Conservation (phyloP, 2,329 filamentous ascomycete species). For the Monilinia polystroma region DNA sequence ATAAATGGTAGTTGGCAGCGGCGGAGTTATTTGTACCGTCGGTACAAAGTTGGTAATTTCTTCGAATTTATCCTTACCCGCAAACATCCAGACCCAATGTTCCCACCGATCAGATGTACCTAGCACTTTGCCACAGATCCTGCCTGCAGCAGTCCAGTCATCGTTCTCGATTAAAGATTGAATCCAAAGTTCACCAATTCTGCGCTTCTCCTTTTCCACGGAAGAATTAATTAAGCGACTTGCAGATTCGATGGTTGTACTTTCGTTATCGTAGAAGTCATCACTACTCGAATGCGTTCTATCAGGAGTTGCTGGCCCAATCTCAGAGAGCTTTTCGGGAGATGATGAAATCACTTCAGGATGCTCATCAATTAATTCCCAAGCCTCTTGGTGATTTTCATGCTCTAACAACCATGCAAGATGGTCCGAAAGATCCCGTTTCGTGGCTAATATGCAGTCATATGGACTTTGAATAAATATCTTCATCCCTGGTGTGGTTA, state of each 20-base stretch:
- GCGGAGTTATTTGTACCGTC: conserved; percentile 70
- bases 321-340: conserved; percentile 45
- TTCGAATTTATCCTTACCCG: conserved; percentile 80
- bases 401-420: conserved; percentile 81
- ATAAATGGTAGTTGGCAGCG: conserved; percentile 78
- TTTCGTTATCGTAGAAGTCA: conserved; percentile 74
- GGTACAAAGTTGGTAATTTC: conserved; percentile 87
- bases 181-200: conserved; percentile 92
- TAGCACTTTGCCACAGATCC: conserved; percentile 79
- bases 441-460: conserved; percentile 90
- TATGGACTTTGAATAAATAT: conserved; percentile 97
- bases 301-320: conserved; percentile 45
- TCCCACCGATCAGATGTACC: conserved; percentile 82
- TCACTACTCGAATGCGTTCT: conserved; percentile 43
- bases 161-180: conserved; percentile 74
- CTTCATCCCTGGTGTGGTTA: conserved; percentile 59
- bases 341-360: conserved; percentile 64
- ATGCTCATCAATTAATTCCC: conserved; percentile 84
- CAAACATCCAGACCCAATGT: conserved; percentile 93
- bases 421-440: conserved; percentile 82
- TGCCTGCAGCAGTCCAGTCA: conserved; percentile 76
- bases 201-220: conserved; percentile 81
- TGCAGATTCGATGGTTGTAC: conserved; percentile 62
- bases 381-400: conserved; percentile 78
- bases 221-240: conserved; percentile 59